Evolutionary conservation across 73 alveolate genomes (phyloP).

Genomic region (Paraurostyla sp.): DNA sequence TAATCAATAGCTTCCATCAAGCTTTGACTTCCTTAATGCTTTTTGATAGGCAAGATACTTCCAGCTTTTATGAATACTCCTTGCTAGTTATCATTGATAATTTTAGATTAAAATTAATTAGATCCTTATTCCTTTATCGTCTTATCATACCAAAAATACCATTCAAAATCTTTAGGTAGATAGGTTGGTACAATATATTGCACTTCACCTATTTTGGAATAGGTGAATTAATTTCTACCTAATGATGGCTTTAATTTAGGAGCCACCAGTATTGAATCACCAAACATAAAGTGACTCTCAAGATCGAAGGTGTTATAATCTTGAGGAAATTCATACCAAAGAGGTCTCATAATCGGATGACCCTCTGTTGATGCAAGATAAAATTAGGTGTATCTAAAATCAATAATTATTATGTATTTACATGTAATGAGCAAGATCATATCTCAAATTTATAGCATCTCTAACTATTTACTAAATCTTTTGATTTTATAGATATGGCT

Average conservation of each 20-base stretch:
- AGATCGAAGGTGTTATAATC: conserved; percentile 14
- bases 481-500: conserved; percentile 88
- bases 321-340: conserved; percentile 56
- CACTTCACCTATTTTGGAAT: background rate
- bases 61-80: conserved; percentile 64
- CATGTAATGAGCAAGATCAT: conserved; percentile 76
- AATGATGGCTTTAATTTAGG: background rate
- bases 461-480: conserved; percentile 31
- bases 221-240: background rate
- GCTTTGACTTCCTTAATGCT: conserved; percentile 39
- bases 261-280: conserved; percentile 54
- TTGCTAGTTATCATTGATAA: background rate
- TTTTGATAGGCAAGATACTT: conserved; percentile 51
- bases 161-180: conserved; percentile 10
- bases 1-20: conserved; percentile 14
- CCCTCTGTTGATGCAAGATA: conserved; percentile 58
- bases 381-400: conserved; percentile 64
- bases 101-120: background rate
- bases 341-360: conserved; percentile 66
- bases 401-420: background rate
- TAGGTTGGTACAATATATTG: background rate
- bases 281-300: conserved; percentile 54
- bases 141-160: conserved; percentile 17
- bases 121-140: background rate
- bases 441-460: conserved; percentile 67